Conservation (phyloP, 257 asterid species). For the Capsicum baccatum region DNA sequence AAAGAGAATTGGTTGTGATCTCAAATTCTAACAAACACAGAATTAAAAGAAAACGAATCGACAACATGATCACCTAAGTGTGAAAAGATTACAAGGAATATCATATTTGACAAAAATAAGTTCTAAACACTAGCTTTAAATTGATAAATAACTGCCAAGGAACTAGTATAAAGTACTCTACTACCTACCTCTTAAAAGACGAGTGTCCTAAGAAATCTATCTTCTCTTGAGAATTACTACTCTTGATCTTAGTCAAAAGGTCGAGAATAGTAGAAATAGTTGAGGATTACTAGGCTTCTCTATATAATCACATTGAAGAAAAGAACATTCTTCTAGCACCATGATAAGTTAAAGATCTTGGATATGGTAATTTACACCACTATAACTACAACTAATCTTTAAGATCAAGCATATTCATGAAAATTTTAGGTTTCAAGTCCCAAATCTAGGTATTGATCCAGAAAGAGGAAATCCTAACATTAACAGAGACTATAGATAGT, state of each 20-base stretch:
- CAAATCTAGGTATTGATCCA: background rate
- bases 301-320: too few species aligned
- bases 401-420: too few species aligned
- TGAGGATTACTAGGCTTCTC: background rate
- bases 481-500: background rate
- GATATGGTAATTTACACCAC: too few species aligned
- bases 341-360: too few species aligned
- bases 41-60: background rate
- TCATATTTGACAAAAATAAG: background rate
- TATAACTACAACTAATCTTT: too few species aligned
- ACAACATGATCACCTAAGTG: background rate
- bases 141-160: background rate
- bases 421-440: too few species aligned
- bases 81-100: background rate
- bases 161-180: background rate
- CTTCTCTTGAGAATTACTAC: background rate
- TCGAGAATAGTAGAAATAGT: slow-evolving; percentile 36
- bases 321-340: too few species aligned
- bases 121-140: background rate
- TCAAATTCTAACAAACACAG: background rate
- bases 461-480: background rate
- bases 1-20: background rate
- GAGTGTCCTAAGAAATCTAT: background rate
- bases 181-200: background rate
- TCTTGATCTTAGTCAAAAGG: too few species aligned